phyloP scores from a whole-genome alignment of 331 rosid species.

The Malus hybrid region DNA sequence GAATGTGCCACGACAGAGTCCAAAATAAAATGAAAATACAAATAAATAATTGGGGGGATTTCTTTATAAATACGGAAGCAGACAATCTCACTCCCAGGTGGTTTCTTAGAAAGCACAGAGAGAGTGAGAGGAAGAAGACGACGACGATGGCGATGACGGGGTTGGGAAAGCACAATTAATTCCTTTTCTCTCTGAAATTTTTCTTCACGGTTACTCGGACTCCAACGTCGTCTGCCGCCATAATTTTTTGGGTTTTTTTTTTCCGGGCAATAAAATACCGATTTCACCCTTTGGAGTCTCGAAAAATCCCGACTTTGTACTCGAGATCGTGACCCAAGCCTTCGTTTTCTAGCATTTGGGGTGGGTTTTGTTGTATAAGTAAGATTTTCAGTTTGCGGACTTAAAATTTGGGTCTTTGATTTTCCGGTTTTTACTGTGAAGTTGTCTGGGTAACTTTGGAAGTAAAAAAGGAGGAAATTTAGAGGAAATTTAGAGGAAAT shows the following conservation, averaged over 20 bases:
- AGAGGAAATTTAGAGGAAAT: background rate
- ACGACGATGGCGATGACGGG: constrained; percentile 12
- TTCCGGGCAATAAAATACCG: constrained; percentile 8
- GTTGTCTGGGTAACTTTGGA: background rate
- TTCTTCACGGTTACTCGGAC: background rate
- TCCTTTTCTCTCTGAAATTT: constrained; percentile 8
- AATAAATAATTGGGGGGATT: background rate
- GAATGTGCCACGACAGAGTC: background rate
- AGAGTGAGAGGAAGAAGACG: background rate
- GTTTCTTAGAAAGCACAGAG: constrained; percentile 18
- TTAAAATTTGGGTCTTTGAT: background rate
- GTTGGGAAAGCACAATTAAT: background rate
- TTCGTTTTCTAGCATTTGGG: background rate
- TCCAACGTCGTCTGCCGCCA: background rate
- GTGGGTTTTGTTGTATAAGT: background rate
- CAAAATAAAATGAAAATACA: background rate
- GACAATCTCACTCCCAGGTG: background rate
- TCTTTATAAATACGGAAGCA: constrained; percentile 29
- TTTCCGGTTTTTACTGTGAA: background rate
- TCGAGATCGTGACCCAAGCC: constrained; percentile 12
- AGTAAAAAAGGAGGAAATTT: background rate
- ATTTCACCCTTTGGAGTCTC: constrained; percentile 11
- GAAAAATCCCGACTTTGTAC: constrained; percentile 31
- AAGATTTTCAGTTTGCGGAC: background rate
- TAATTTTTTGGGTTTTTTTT: constrained; percentile 8